phyloP scores from a whole-genome alignment of 169 alveolate species.

The Cryptosporidium ubiquitum region DNA sequence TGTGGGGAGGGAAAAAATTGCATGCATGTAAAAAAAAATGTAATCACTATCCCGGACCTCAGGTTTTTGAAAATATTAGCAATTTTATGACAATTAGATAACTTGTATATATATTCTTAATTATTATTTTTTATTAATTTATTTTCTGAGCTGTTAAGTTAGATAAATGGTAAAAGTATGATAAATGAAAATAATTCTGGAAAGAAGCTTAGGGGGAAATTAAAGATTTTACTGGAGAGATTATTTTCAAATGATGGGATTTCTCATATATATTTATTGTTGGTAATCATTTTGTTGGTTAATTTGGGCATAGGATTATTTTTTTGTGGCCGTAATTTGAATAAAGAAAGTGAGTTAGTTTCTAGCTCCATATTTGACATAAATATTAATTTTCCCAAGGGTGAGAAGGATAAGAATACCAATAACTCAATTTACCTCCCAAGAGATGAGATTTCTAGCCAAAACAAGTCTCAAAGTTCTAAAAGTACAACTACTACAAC shows the following conservation, averaged over 20 bases:
- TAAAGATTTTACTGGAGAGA: background rate
- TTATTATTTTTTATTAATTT: background rate
- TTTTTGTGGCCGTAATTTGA: constrained; percentile 23
- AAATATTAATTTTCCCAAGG: background rate
- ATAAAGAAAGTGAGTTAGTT: constrained; percentile 2
- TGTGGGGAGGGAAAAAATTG: constrained; percentile 4
- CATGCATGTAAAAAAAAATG: background rate
- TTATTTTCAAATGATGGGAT: constrained; percentile 43
- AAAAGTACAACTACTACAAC: background rate
- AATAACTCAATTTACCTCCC: background rate
- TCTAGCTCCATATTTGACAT: constrained; percentile 9
- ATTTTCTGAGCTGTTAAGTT: background rate
- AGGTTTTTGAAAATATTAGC: background rate
- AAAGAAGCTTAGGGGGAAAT: background rate
- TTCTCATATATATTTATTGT: constrained; percentile 4
- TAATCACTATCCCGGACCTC: background rate
- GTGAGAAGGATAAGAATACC: background rate
- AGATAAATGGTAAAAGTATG: background rate
- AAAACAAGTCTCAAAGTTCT: background rate
- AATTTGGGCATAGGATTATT: constrained; percentile 43
- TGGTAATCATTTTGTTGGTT: background rate
- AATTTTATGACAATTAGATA: background rate
- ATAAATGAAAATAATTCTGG: background rate
- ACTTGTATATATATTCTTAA: background rate
- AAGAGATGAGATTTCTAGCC: background rate